Percentiles rank a stretch among this genome's conserved stretches.
Evolutionary conservation across 176 grass and related monocot species (phyloP).

Genomic region (Poa pratensis): DNA sequence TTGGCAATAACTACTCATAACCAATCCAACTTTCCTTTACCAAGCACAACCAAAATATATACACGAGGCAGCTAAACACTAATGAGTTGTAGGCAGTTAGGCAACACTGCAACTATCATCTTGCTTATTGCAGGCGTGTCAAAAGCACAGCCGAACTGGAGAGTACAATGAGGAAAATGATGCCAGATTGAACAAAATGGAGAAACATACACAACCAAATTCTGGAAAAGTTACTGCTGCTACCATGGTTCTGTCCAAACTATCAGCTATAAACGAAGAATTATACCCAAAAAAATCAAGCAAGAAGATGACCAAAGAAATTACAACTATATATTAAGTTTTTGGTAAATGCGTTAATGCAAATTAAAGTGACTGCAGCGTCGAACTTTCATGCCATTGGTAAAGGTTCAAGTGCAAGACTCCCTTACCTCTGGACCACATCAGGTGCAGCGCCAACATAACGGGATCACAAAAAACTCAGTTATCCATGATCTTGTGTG

Average conservation of each 20-base stretch:
- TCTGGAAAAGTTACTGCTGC: neutral
- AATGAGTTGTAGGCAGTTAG: neutral
- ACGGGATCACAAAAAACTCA: neutral
- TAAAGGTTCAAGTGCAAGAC: conserved; percentile 4
- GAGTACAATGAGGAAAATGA: neutral
- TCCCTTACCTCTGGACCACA: neutral
- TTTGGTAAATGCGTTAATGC: neutral
- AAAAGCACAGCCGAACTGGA: neutral
- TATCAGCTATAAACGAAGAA: neutral
- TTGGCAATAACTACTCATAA: neutral
- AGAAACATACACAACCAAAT: neutral
- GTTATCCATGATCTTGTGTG: neutral
- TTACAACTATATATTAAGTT: neutral
- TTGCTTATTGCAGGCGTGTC: conserved; percentile 2
- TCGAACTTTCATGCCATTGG: neutral
- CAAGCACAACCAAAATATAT: neutral
- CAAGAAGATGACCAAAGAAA: neutral
- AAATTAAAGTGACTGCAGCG: neutral
- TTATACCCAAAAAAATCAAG: neutral
- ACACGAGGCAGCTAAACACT: neutral
- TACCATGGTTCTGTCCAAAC: neutral
- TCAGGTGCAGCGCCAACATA: neutral
- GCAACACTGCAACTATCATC: neutral
- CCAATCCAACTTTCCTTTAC: neutral
- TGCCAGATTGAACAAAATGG: neutral